Evolutionary conservation across 805 yeast genomes (phyloP), one percentile per base, ranked within the genome.

Genomic region (Yamadazyma akitaensis): DNA sequence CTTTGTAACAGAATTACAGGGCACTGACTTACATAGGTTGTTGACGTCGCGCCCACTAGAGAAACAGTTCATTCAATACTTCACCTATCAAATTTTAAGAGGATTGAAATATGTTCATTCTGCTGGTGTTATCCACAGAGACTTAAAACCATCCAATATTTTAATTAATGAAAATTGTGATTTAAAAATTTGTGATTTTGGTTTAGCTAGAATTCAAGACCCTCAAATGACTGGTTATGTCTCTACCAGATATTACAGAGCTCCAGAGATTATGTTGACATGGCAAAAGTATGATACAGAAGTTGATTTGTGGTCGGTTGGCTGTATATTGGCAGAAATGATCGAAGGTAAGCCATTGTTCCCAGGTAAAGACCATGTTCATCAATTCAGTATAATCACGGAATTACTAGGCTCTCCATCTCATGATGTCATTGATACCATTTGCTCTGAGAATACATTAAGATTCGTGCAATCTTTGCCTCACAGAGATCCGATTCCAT

Each of bases 171-270:
- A 88, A 68, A 88, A 88, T 67, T 88, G 96, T 67, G 96, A 88
- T 67, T 75, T 88, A 62, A 88, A 88, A 66, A 88, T 88, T 57
- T 88, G 96, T 69, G 96, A 88, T 66, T 88, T 92, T 64, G 99
- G 99, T 18, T 75, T 92, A 50, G 98, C 98, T 30, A 80, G 99
- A 63, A 87, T 92, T 61, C 97, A 92, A 72, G 99, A 92, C 69
- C 97, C 97, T 12, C 98, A 92, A 65, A 92, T 92, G 99, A 92
- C 98, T 0, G 99, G 98, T 9, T 92, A 92, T 64, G 99, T 92
- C 14, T 85, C 96, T 5, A 92, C 99, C 3, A 70, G 99, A 60
- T 92, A 90, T 72, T 92, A 92, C 68, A 80, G 99, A 52, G 99
- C 98, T 0, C 99, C 99, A 1, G 99, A 92, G 65, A 92, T 92